A percentile compares a stretch with the other conserved stretches of the same genome.
phyloP scores from a whole-genome alignment of 2,329 filamentous ascomycete species.

The Lasiodiplodia citricola region DNA sequence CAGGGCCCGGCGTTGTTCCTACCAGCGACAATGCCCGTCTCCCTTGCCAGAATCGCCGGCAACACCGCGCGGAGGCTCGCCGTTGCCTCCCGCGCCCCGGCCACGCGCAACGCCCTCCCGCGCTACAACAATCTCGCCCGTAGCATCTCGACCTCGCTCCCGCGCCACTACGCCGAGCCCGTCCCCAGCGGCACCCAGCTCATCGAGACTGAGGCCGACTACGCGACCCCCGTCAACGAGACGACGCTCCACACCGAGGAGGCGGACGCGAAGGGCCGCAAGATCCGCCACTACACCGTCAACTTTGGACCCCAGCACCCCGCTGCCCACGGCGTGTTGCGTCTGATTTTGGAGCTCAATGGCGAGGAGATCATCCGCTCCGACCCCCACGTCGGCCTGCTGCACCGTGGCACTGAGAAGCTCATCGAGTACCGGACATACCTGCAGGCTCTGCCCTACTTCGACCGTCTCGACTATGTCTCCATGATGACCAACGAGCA shows the following conservation, averaged over 20 bases:
- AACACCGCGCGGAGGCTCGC: conserved; percentile 72
- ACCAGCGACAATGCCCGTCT: conserved; percentile 66
- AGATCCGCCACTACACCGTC: conserved; percentile 98
- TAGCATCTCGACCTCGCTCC: conserved; percentile 68
- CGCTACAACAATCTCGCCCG: conserved; percentile 57
- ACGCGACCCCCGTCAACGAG: conserved; percentile 55
- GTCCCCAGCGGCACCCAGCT: conserved; percentile 50
- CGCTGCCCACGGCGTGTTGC: conserved; percentile 95
- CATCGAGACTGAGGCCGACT: conserved; percentile 62
- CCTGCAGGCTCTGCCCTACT: conserved; percentile 96
- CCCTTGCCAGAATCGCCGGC: conserved; percentile 74
- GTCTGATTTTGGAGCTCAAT: conserved; percentile 95
- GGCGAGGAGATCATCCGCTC: conserved; percentile 97
- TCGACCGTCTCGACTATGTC: conserved; percentile 97
- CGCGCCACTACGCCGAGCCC: conserved; percentile 67
- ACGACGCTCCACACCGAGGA: conserved; percentile 53
- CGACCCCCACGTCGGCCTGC: conserved; percentile 93
- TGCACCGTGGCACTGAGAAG: conserved; percentile 98
- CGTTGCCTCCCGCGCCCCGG: conserved; percentile 57
- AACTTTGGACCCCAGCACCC: conserved; percentile 99
- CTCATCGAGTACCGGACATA: conserved; percentile 99
- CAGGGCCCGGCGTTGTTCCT: conserved; percentile 32
- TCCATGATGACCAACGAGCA: conserved; percentile 99
- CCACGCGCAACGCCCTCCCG: conserved; percentile 45
- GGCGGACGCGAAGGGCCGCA: conserved; percentile 65